A percentile compares a stretch with the other conserved stretches of the same genome.
Conservation (phyloP, 2,329 filamentous ascomycete genomes). For the Pseudogymnoascus sp. region DNA sequence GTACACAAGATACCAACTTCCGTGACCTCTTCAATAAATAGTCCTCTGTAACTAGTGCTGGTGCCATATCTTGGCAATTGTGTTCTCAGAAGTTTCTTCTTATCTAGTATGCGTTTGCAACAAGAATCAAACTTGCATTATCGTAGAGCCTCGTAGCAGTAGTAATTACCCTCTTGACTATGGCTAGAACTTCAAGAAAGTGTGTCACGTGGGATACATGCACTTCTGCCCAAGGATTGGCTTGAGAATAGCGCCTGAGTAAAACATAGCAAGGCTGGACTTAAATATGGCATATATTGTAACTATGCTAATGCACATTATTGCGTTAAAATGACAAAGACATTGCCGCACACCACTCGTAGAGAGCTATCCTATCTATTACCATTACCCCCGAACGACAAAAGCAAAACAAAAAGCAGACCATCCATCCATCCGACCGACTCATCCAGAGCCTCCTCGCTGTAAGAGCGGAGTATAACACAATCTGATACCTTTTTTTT, state of each 20-base stretch:
- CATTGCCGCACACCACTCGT: not conserved
- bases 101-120: not conserved
- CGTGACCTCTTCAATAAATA: too few relatives aligned
- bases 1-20: too few relatives aligned
- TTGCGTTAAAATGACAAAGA: not conserved
- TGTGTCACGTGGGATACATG: not conserved
- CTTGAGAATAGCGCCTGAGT: too few relatives aligned
- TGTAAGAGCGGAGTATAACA: not conserved
- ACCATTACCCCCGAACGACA: not conserved
- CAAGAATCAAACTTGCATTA: not conserved
- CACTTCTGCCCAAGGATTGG: too few relatives aligned
- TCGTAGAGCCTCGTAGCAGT: not conserved
- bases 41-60: conserved; percentile 24
- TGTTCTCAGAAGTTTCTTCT: not conserved
- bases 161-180: not conserved
- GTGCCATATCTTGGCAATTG: conserved; percentile 23
- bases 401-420: not conserved
- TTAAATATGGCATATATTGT: too few relatives aligned
- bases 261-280: too few relatives aligned
- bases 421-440: not conserved
- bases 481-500: not conserved
- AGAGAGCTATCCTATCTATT: not conserved
- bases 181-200: not conserved
- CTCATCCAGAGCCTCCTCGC: not conserved
- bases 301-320: not conserved